These are phyloP conservation scores for Saprolegnia diclina DNA, from an alignment of 352 stramenopile species.

Conservation along the genomic window DNA sequence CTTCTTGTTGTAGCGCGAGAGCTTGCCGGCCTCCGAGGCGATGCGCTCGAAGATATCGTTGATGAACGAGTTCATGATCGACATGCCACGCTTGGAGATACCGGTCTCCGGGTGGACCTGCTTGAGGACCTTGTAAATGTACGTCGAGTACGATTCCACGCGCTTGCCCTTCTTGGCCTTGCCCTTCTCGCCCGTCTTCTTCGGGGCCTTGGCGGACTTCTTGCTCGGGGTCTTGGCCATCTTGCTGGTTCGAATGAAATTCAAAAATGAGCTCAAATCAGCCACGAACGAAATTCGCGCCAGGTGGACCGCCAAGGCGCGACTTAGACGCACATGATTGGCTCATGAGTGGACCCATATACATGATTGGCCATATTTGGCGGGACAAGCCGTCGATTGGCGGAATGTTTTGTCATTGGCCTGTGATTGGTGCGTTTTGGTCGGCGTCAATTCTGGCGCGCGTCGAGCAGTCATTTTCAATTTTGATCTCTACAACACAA, in stretches of 20 bases:
- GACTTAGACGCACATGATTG: not conserved
- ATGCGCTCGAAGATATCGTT: conserved; percentile 99
- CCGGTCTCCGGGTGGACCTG: conserved; percentile 96
- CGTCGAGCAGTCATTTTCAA: conserved; percentile 17
- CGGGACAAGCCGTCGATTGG: conserved; percentile 22
- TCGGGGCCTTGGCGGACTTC: conserved; percentile 79
- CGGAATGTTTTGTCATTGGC: not conserved
- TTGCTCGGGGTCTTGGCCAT: conserved; percentile 97
- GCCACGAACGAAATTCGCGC: too few relatives aligned
- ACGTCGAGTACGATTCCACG: conserved; percentile 85
- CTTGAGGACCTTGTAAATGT: conserved; percentile 92
- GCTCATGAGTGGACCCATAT: too few relatives aligned
- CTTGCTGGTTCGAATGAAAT: conserved; percentile 22
- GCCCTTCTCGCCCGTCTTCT: conserved; percentile 70
- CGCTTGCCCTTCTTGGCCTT: conserved; percentile 73
- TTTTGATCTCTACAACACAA: conserved; percentile 29
- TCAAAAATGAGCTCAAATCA: conserved; percentile 25
- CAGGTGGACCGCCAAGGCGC: too few relatives aligned
- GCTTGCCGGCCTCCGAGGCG: conserved; percentile 92
- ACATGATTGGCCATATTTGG: not conserved
- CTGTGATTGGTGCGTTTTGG: conserved; percentile 28
- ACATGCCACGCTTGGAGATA: conserved; percentile 97
- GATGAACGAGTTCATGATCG: conserved; percentile 99
- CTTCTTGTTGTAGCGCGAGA: conserved; percentile 99
- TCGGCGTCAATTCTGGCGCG: conserved; percentile 15